Base-by-base conservation (phyloP, 257 asterid species). In the Nicotiana attenuata region DNA sequence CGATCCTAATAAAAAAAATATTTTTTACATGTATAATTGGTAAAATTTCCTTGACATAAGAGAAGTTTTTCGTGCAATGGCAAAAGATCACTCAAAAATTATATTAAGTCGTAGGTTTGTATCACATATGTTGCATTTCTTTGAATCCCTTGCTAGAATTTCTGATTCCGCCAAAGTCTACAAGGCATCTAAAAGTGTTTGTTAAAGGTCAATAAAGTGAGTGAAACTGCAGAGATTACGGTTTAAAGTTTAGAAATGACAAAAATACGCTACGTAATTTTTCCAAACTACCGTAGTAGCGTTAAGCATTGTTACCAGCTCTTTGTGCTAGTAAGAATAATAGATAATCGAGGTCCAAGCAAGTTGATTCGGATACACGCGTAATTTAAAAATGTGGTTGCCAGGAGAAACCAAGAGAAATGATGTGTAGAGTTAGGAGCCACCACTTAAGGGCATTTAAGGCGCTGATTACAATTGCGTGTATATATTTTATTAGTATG, bases 361-460 rank as follows among this genome's bases (percentile, higher is more conserved):
- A 45, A 45, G 0, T 15, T 22, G 20, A 71, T 22, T 0, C 33
- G 3, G 0, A 13, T 7, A 45, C 2, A 0, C 1, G 1, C 14
- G 0, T 45, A 20, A 22, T 45, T 10, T 6, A 5, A 11, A 45
- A 20, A 45, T 20, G 4, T 71, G 38, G 38, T 71, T 13, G 35
- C 3, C 7, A 45, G n/a, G 22, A 45, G 14, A 69, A 69, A 20
- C 1, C n/a, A 41, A 10, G 13, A 41, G 13, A 71, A 71, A 45
- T 20, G 78, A 71, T 71, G 60, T 71, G 78, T 71, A 22, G 5
- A 45, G 7, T 71, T 71, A 14, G 4, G 14, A 71, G 9, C 78
- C 78, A 47, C 38, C 38, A 71, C 7, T 13, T 47, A 47, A 47
- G 38, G 78, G 38, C 78, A 71, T 71, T 71, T 45, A 71, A 45